Evolutionary conservation across 1,284 basidiomycete species (phyloP).

Genomic region (Xerocomus cyaneibrunnescens): DNA sequence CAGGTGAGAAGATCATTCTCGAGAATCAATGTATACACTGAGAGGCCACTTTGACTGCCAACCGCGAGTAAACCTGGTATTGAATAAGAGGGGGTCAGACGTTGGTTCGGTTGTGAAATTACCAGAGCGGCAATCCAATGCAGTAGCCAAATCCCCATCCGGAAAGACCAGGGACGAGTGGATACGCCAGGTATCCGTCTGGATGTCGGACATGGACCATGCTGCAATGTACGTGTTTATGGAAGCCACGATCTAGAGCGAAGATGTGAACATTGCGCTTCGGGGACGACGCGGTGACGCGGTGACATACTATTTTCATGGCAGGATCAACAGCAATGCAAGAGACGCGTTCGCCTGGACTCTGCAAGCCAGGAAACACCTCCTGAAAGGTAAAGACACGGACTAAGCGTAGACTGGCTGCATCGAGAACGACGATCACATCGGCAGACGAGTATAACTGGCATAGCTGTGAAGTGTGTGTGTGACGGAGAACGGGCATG

Average conservation of each 20-base stretch:
- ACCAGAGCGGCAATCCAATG: conserved; percentile 74
- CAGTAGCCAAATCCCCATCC: conserved; percentile 51
- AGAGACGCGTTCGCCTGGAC: conserved; percentile 48
- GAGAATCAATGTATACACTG: conserved; percentile 70
- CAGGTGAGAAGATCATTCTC: conserved; percentile 80
- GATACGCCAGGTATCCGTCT: conserved; percentile 65
- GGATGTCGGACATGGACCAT: conserved; percentile 68
- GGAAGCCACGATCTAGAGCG: conserved; percentile 65
- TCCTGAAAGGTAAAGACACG: conserved; percentile 74
- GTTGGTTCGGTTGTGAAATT: conserved; percentile 9
- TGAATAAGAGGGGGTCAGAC: conserved; percentile 11
- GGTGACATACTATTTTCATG: conserved; percentile 69
- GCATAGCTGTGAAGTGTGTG: neutral
- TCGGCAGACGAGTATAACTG: conserved; percentile 74
- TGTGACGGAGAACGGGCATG: neutral
- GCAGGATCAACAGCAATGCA: conserved; percentile 67
- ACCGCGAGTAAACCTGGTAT: conserved; percentile 67
- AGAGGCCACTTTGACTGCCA: conserved; percentile 55
- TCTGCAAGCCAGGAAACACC: conserved; percentile 61
- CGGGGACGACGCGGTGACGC: conserved; percentile 4
- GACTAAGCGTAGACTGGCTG: conserved; percentile 56
- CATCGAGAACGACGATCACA: conserved; percentile 66
- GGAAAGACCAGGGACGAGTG: conserved; percentile 74
- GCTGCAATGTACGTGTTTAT: conserved; percentile 63
- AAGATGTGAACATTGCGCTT: conserved; percentile 12